These are phyloP conservation scores for Xerophyta viscosa DNA, from an alignment of 106 monocot species.

Conservation along the genomic window DNA sequence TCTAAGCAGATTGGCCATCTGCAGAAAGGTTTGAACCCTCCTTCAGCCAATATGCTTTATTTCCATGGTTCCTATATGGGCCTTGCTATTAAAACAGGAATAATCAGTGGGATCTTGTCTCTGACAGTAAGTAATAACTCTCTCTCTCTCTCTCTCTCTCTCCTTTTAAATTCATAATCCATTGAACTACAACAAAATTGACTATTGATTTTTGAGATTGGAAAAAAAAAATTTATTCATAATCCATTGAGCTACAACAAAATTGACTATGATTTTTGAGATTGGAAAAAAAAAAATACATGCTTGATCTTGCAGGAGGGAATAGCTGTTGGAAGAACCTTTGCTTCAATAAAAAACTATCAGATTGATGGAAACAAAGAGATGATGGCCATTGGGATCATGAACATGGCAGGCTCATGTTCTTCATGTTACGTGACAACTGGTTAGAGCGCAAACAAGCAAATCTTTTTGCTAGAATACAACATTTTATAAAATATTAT, in stretches of 20 bases:
- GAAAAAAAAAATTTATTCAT: no score
- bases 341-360: constrained; percentile 87
- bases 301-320: constrained; percentile 48
- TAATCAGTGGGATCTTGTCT: constrained; percentile 70
- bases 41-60: constrained; percentile 61
- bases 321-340: constrained; percentile 92
- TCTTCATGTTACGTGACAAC: constrained; percentile 91
- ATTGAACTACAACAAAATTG: no score
- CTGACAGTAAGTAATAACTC: constrained; percentile 61
- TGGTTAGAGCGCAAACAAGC: no score
- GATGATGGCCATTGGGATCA: constrained; percentile 90
- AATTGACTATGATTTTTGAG: no score
- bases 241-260: no score
- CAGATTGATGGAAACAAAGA: constrained; percentile 94
- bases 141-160: no score
- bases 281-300: background rate
- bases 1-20: constrained; percentile 64
- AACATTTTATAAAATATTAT: background rate
- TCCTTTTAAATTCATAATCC: no score
- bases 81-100: constrained; percentile 74
- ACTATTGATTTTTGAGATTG: no score
- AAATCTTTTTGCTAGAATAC: no score
- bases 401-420: constrained; percentile 96
- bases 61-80: constrained; percentile 44
- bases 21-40: constrained; percentile 77